Evolutionary conservation across 495 filamentous ascomycete genomes (phyloP), one percentile per base, ranked within the genome.

Genomic region (Hypoxylon fragiforme): DNA sequence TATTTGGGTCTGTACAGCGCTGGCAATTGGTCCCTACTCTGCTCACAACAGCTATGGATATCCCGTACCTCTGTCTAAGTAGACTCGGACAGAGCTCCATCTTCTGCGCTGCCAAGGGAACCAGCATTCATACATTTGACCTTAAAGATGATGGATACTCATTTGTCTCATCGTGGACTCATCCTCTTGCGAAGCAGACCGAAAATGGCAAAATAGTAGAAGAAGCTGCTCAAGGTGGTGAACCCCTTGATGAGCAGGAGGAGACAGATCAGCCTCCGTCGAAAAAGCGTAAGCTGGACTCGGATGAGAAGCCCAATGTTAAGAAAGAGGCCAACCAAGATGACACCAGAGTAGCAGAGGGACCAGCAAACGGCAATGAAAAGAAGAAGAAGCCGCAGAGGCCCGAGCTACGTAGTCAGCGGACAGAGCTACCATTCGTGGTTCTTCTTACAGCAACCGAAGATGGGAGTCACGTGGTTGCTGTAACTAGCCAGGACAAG

Each of bases 401-500:
- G 19, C 7, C 51, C 13, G 45, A 54, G 5, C 42, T 44, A 16
- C 41, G 32, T 32, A 32, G 7, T 32, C 53, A 45, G 43, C 47
- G 28, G 26, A 43, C 61, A 3, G 59, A 74, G 7, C 70, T 72
- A 63, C 72, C 77, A 9, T 77, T 80, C 51, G 72, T 90, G 22
- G 78, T 79, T 26, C 72, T 80, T 11, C 48, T 91, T 19, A 70
- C 77, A n/a, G 63, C 77, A 12, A 84, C 87, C 1, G 65, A 77
- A 28, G 76, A 86, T 40, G 78, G 82, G 24, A 73, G 79, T 34
- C 77, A 95, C 73, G 60, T 94, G 8, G 76, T 96, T 28, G 87
- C 84, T 9, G 76, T 91, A 14, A 96, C 94, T 6, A 85, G 81
- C 6, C 91, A 95, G 62, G 94, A 97, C 75, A 98, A 97, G 73